phyloP scores from a whole-genome alignment of 306 rosid species.

The Rosa lucieae region DNA sequence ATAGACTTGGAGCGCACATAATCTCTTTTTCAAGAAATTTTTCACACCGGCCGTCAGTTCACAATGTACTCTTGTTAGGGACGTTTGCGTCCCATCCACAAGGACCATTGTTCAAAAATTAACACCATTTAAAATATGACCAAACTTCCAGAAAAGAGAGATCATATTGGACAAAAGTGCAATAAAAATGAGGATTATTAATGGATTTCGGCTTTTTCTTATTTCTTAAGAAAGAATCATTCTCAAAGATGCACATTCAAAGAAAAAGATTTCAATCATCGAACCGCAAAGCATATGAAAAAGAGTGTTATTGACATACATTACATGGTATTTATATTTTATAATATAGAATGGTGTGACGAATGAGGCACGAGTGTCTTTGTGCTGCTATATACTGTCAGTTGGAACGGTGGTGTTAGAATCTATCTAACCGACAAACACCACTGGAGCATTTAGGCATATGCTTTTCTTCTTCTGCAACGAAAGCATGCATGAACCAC shows the following conservation, averaged over 20 bases:
- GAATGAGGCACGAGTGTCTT: neutral
- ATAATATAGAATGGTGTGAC: neutral
- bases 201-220: neutral
- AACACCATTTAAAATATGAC: too few relatives aligned
- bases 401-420: neutral
- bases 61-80: too few relatives aligned
- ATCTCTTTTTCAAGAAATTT: too few relatives aligned
- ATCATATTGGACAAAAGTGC: too few relatives aligned
- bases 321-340: neutral
- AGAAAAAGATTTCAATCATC: neutral
- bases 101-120: too few relatives aligned
- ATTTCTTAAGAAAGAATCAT: neutral
- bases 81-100: too few relatives aligned
- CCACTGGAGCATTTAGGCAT: neutral
- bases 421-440: constrained; percentile 7
- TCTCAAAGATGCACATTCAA: neutral
- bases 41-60: too few relatives aligned
- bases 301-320: neutral
- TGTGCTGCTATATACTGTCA: neutral
- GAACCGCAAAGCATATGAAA: neutral
- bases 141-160: too few relatives aligned
- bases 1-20: too few relatives aligned
- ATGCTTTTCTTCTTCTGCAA: constrained; percentile 15
- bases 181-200: too few relatives aligned
- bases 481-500: neutral